Conservation (phyloP, 768 basidiomycete species). For the Dictyophora rubrovolvata region DNA sequence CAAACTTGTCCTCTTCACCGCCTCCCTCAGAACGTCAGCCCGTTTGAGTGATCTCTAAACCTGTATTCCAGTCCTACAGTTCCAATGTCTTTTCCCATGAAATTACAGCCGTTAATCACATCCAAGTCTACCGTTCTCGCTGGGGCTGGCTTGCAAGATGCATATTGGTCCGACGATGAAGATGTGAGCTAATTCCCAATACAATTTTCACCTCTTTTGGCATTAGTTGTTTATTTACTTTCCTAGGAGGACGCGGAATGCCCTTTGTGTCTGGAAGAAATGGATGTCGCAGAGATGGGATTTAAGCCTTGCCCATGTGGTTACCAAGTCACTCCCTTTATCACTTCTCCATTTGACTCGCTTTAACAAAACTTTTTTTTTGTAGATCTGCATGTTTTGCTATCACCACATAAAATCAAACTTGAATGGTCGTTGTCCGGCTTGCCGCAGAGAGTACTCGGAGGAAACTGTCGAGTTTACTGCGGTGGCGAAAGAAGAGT, state of each 20-base stretch:
- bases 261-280: slow-evolving; percentile 95
- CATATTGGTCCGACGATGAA: slow-evolving; percentile 94
- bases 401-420: slow-evolving; percentile 98
- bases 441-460: slow-evolving; percentile 86
- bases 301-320: slow-evolving; percentile 99
- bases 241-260: slow-evolving; percentile 92
- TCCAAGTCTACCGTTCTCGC: slow-evolving; percentile 13
- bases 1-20: not conserved
- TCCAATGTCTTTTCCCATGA: slow-evolving; percentile 1
- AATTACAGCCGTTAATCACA: not conserved
- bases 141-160: slow-evolving; percentile 82
- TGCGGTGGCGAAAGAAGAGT: slow-evolving; percentile 93
- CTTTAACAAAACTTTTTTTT: slow-evolving; percentile 4
- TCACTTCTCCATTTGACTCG: not conserved
- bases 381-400: slow-evolving; percentile 95
- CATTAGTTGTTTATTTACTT: slow-evolving; percentile 10
- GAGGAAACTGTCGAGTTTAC: slow-evolving; percentile 93
- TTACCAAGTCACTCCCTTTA: slow-evolving; percentile 62
- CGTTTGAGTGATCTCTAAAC: not conserved
- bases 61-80: not conserved
- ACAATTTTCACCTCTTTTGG: not conserved
- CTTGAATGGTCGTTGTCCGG: slow-evolving; percentile 92
- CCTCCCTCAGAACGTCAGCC: not conserved
- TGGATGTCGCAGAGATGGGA: slow-evolving; percentile 98
- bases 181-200: slow-evolving; percentile 36